Evolutionary conservation across 768 basidiomycete species (phyloP), one percentile per base, ranked within the genome.

Genomic region (Xerocomellus dryophilus): DNA sequence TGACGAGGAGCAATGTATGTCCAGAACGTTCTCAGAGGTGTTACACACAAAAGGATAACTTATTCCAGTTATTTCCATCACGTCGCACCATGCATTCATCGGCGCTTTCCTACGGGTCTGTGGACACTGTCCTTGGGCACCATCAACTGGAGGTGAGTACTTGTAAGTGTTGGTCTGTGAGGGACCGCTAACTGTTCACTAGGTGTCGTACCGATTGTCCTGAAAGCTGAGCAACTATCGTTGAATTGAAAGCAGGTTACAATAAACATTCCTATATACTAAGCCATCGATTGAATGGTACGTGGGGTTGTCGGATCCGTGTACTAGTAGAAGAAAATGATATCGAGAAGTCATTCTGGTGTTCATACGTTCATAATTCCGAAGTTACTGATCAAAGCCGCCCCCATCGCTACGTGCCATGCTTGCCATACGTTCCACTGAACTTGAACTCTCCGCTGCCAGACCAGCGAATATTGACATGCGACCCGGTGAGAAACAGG

Each of bases 41-140:
- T 20, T 41, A 36, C 27, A 5, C 23, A n/a, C 32, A 41, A 9
- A 41, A 8, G 12, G 41, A 38, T 47, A 34, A 54, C 14, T n/a
- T 32, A 10, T 34, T 46, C 23, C 39, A 89, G 88, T 80, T 58
- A 78, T 88, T 17, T 83, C 85, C 5, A 78, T 88, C 53, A 86
- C 85, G 1, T 79, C 82, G 1, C 88, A 90, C 62, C 76, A 80
- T 17, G 84, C 81, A 1, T 78, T 84, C 55, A 84, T 85, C 40
- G 76, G 77, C 41, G 81, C 78, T 1, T 79, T 87, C 46, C 58
- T 86, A 59, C 69, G 64, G 4, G 75, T 75, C 0, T 67, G 82
- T 27, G 79, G 74, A 5, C 76, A 83, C n/a, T 62, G 64, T 2
- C 53, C 48, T 9, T 83, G 79, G 64, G 44, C 60, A 6, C 66